phyloP scores from a whole-genome alignment of 2,329 filamentous ascomycete species.

The Hypoxylon sp. region DNA sequence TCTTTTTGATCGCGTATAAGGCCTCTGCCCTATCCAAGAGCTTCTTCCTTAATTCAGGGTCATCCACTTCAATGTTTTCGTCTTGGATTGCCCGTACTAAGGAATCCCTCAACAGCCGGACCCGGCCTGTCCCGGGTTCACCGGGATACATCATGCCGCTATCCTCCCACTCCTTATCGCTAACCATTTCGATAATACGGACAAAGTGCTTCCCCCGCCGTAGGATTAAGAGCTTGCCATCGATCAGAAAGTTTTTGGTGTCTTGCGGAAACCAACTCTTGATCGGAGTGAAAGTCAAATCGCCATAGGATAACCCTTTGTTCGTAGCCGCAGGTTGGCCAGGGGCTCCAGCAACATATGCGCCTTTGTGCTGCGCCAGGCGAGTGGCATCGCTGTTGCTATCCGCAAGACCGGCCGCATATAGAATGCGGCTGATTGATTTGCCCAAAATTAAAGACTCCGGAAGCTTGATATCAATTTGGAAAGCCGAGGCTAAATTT shows the following conservation, averaged over 20 bases:
- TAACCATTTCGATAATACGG: conserved; percentile 72
- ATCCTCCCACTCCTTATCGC: conserved; percentile 67
- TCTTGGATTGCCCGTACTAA: conserved; percentile 35
- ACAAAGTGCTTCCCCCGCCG: conserved; percentile 76
- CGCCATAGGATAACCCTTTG: conserved; percentile 60
- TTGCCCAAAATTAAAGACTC: conserved; percentile 67
- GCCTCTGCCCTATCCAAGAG: conserved; percentile 57
- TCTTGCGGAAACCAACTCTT: conserved; percentile 71
- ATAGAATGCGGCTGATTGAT: conserved; percentile 72
- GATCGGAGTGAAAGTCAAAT: conserved; percentile 74
- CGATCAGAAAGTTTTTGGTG: conserved; percentile 73
- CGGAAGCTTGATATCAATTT: conserved; percentile 72
- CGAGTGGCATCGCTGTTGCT: conserved; percentile 73
- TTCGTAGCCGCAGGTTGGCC: conserved; percentile 52
- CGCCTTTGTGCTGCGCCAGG: conserved; percentile 68
- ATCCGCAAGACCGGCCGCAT: conserved; percentile 70
- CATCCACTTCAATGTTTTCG: conserved; percentile 7
- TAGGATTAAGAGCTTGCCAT: conserved; percentile 71
- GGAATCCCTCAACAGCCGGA: conserved; percentile 61
- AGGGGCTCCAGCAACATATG: conserved; percentile 72
- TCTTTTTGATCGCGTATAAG: conserved; percentile 48
- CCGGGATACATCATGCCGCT: conserved; percentile 69
- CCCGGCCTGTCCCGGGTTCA: conserved; percentile 64
- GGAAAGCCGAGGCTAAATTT: conserved; percentile 64
- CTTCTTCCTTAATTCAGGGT: conserved; percentile 39